Conservation (phyloP, 1,284 basidiomycete genomes). For the Sphaerobolus stellatus region DNA sequence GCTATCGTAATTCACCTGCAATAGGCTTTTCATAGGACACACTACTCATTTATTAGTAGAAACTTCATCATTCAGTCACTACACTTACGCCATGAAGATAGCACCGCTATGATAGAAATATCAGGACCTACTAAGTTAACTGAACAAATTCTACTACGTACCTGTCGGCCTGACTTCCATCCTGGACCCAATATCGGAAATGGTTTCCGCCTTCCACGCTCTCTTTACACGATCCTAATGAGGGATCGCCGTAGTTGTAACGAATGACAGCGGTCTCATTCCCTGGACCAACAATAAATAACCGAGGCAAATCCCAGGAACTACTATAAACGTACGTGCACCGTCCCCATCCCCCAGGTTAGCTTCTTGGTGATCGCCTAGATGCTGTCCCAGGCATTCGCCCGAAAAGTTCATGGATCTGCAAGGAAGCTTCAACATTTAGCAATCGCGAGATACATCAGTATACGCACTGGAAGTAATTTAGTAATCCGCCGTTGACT, state of each 20-base stretch:
- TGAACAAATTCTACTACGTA: slow-evolving; percentile 25
- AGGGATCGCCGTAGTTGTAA: slow-evolving; percentile 76
- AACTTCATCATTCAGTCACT: slow-evolving; percentile 2
- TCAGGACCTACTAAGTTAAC: slow-evolving; percentile 4
- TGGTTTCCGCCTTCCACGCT: slow-evolving; percentile 88
- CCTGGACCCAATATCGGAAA: slow-evolving; percentile 87
- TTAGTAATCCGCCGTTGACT: slow-evolving; percentile 71
- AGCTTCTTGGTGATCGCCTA: slow-evolving; percentile 68
- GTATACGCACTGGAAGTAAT: slow-evolving; percentile 67
- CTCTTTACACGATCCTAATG: slow-evolving; percentile 80
- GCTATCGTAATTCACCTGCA: slow-evolving; percentile 37
- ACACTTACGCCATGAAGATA: slow-evolving; percentile 69
- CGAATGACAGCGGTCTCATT: slow-evolving; percentile 79
- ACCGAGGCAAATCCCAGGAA: not conserved
- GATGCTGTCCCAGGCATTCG: slow-evolving; percentile 84
- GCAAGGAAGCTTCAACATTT: slow-evolving; percentile 1
- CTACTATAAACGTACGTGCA: slow-evolving; percentile 42
- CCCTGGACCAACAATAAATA: slow-evolving; percentile 37
- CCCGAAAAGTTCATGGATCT: slow-evolving; percentile 65
- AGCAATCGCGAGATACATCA: not conserved
- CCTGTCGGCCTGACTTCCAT: slow-evolving; percentile 61
- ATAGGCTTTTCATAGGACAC: slow-evolving; percentile 73
- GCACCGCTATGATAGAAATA: slow-evolving; percentile 52
- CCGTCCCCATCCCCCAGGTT: slow-evolving; percentile 87
- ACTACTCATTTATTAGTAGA: slow-evolving; percentile 8